phyloP scores from a whole-genome alignment of 176 grass and related monocot species.

The Eleusine indica region DNA sequence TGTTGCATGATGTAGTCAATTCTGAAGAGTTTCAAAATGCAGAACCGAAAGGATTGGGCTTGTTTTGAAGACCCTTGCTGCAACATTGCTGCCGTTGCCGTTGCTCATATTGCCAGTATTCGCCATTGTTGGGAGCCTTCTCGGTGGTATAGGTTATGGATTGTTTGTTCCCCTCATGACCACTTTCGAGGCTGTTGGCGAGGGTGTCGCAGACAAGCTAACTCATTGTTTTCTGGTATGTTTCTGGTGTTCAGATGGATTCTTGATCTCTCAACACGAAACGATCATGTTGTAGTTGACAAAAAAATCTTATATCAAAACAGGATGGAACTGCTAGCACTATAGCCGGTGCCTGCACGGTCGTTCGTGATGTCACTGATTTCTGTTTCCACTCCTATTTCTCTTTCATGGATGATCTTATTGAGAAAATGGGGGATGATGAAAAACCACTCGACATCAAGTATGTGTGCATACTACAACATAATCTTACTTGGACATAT shows the following conservation, averaged over 20 bases:
- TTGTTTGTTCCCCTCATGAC: slow-evolving; percentile 69
- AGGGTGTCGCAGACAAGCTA: slow-evolving; percentile 61
- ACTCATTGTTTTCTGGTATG: slow-evolving; percentile 69
- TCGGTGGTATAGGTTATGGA: slow-evolving; percentile 73
- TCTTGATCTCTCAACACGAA: not conserved
- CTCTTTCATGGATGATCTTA: slow-evolving; percentile 86
- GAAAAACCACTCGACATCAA: slow-evolving; percentile 74
- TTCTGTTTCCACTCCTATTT: slow-evolving; percentile 93
- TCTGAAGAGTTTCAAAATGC: slow-evolving; percentile 17
- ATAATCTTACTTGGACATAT: not conserved
- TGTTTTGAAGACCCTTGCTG: slow-evolving; percentile 63
- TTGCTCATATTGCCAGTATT: slow-evolving; percentile 60
- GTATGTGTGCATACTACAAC: slow-evolving; percentile 43
- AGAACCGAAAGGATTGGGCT: slow-evolving; percentile 71
- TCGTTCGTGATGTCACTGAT: slow-evolving; percentile 78
- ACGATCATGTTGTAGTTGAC: not conserved
- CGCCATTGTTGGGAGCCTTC: slow-evolving; percentile 59
- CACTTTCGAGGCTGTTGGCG: slow-evolving; percentile 75
- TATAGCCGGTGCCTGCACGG: slow-evolving; percentile 56
- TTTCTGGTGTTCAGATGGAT: slow-evolving; percentile 2
- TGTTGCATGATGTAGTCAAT: not conserved
- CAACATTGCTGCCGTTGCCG: slow-evolving; percentile 45
- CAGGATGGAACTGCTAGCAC: slow-evolving; percentile 71
- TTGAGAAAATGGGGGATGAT: slow-evolving; percentile 59
- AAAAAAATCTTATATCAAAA: not conserved